Conservation (phyloP, 208 protist genomes). For the Zelonia costaricensis region DNA sequence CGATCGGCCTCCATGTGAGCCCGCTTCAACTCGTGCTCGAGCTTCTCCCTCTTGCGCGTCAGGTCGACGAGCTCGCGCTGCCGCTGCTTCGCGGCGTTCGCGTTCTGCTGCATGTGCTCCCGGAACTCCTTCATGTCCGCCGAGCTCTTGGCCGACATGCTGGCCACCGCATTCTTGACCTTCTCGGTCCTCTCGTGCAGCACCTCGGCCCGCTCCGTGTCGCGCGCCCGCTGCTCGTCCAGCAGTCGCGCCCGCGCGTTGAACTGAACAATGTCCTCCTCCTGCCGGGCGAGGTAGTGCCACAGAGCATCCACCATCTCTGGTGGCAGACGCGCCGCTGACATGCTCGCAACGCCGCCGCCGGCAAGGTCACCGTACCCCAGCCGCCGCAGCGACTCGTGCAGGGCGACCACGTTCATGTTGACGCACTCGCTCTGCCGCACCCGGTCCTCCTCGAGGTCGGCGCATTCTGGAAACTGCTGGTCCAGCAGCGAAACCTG, state of each 20-base stretch:
- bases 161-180: slow-evolving; percentile 30
- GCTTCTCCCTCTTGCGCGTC: slow-evolving; percentile 62
- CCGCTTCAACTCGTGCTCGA: slow-evolving; percentile 58
- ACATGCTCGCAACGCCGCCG: background rate
- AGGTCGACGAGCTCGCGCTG: slow-evolving; percentile 58
- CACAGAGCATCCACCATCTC: slow-evolving; percentile 42
- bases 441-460: slow-evolving; percentile 54
- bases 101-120: slow-evolving; percentile 39
- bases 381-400: slow-evolving; percentile 20
- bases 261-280: slow-evolving; percentile 29
- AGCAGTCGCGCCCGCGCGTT: slow-evolving; percentile 5
- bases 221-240: slow-evolving; percentile 19
- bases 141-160: slow-evolving; percentile 59
- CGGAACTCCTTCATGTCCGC: slow-evolving; percentile 46
- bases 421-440: slow-evolving; percentile 75
- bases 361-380: slow-evolving; percentile 1
- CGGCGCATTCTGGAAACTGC: slow-evolving; percentile 27
- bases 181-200: slow-evolving; percentile 47
- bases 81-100: slow-evolving; percentile 41
- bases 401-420: slow-evolving; percentile 42
- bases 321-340: slow-evolving; percentile 22
- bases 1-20: slow-evolving; percentile 67
- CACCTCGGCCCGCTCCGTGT: slow-evolving; percentile 22
- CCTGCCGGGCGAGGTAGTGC: slow-evolving; percentile 24
- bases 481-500: slow-evolving; percentile 32